Evolutionary conservation across 2,329 filamentous ascomycete species (phyloP), one percentile per base, ranked within the genome.

Genomic region (Coniochaeta sp.): DNA sequence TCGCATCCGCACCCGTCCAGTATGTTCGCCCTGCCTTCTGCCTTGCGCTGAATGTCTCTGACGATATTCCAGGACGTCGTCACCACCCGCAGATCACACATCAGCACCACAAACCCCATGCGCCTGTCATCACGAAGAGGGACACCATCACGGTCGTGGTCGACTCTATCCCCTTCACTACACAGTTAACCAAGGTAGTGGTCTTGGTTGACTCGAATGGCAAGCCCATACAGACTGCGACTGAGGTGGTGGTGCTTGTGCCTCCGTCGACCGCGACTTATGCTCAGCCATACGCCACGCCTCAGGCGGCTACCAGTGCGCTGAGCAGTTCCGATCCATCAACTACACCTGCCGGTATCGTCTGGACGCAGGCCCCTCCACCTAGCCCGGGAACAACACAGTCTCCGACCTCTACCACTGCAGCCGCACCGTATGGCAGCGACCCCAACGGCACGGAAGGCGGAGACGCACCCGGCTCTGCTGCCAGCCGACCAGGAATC

Each of bases 171-270:
- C 65, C 68, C 42, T 62, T 62, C 28, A 64, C 71, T 12, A 75
- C 72, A 33, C 68, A 74, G 33, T 57, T 71, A 9, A 70, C 73
- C 6, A 69, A 77, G 53, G 70, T 78, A 48, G 73, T 83, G 26
- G 74, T 86, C 59, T 86, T 79, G 65, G 79, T 86, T 45, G 75
- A 87, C 60, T 67, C 77, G 56, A 63, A 76, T 52, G 81, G 81
- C 51, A 70, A 74, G n/a, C 69, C 74, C 3, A 57, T 82, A 54
- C 72, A 69, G 35, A 77, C 71, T 7, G 61, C 63, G 16, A 73
- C 66, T 12, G 66, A 71, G 48, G 63, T 61, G n/a, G 63, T 72
- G 51, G 52, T 62, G 51, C 59, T 60, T 51, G 58, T 64, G 24
- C 45, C 45, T n/a, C n/a, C n/a, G 5, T 10, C 45, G 10, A 48